Base-by-base conservation (phyloP, 164 flowering plant species). In the Hamamelis virginiana region DNA sequence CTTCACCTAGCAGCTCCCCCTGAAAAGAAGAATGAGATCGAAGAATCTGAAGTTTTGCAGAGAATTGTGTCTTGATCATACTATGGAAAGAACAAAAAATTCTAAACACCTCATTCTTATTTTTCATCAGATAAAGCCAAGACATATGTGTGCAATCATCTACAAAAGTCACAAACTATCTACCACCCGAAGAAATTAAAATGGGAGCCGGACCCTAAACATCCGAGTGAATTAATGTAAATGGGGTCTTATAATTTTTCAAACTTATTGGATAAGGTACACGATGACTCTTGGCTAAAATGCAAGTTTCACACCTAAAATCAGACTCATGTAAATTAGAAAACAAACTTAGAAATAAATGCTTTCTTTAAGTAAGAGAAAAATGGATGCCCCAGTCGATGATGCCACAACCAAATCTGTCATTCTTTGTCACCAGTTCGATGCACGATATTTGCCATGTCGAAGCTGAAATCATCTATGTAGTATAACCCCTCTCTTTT, bases 281-380 rank as follows among this genome's bases (percentile, higher is more conserved):
- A 25, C 38, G 38, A 46, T 63, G 66, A 47, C 66, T 46, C 1
- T 63, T 1, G 38, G 51, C 66, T 47, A 46, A 8, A 46, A 63
- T 47, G 55, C 66, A 63, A 23, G 52, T 44, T 19, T 62, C 66
- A 62, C 66, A 45, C 21, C 9, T 63, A 22, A 63, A 63, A 48
- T 65, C 44, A 6, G 23, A 26, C n/a, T n/a, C n/a, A n/a, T n/a
- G n/a, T n/a, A n/a, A n/a, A n/a, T n/a, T n/a, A n/a, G n/a, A n/a
- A n/a, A 16, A 14, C 22, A 26, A 48, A 9, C 19, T 14, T 14
- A 52, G 14, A 8, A 1, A n/a, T 14, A 52, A 52, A 52, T 19
- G 14, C n/a, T n/a, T n/a, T n/a, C 9, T 12, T 50, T 16, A 12
- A 16, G n/a, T 26, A 60, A 28, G 9, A 1, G n/a, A 60, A 60